These are phyloP conservation scores for Naganishia friedmannii DNA, from an alignment of 768 basidiomycete species.

Conservation along the genomic window DNA sequence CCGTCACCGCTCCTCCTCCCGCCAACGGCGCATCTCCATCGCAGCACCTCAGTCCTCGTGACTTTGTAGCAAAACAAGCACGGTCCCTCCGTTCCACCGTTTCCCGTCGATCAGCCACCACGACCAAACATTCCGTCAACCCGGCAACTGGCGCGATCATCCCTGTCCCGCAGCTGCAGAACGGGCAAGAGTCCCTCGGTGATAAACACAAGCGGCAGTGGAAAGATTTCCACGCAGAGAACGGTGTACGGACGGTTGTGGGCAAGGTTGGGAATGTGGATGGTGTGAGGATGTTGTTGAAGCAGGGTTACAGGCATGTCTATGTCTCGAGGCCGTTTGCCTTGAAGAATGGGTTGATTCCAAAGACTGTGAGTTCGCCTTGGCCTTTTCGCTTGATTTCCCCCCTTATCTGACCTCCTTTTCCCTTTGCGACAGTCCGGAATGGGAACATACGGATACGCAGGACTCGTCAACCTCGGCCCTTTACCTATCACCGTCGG, in stretches of 20 bases:
- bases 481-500: constrained; percentile 75
- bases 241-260: constrained; percentile 86
- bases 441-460: constrained; percentile 90
- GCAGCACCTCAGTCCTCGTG: constrained; percentile 2
- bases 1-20: constrained; percentile 41
- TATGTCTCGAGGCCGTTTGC: constrained; percentile 96
- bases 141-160: constrained; percentile 20
- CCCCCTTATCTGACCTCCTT: background rate
- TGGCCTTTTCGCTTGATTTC: background rate
- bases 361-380: constrained; percentile 59
- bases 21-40: background rate
- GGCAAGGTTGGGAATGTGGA: constrained; percentile 88
- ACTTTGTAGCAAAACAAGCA: constrained; percentile 31
- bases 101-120: constrained; percentile 18
- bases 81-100: constrained; percentile 37
- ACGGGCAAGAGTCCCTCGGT: constrained; percentile 36
- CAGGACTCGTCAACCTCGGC: constrained; percentile 68
- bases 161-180: constrained; percentile 29
- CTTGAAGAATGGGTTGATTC: constrained; percentile 78
- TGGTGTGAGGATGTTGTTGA: constrained; percentile 88
- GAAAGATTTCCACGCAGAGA: constrained; percentile 79
- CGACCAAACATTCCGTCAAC: constrained; percentile 21
- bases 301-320: constrained; percentile 84
- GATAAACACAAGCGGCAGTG: constrained; percentile 69
- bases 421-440: constrained; percentile 54